Evolutionary conservation across 805 yeast species (phyloP), one percentile per base, ranked within the genome.

Genomic region (Candida dajiaensis): DNA sequence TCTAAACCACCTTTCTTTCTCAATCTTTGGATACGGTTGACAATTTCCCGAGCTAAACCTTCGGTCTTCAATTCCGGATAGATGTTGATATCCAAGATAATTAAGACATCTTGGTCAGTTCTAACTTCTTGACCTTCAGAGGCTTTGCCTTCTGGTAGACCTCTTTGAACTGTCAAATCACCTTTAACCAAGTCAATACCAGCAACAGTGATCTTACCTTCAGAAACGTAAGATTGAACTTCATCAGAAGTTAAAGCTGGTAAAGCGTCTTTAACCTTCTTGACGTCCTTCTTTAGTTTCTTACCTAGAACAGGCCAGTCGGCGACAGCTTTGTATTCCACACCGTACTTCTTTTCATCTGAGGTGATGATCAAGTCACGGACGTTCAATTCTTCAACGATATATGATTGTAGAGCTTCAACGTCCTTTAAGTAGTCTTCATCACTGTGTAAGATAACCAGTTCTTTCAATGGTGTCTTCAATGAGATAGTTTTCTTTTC

Each of bases 251-350:
- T 71, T 43, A 94, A 78, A 10, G 62, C 63, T 53, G 97, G 98
- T 57, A 94, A 77, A 16, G 95, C 98, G 62, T 83, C 95, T 77
- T 92, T 95, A 50, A 94, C 99, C 67, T 80, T 83, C 72, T 86
- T 89, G 51, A 87, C 95, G 59, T 90, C 98, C 65, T 83, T 82
- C 81, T 89, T 92, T 69, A 94, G 79, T 71, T 94, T 94, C 77
- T 92, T 94, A 72, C 99, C 99, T 57, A 94, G 77, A 19, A 89
- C 88, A 48, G 98, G 96, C 99, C 99, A 94, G 73, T 94, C 99
- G 42, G 99, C 99, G 67, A 87, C 95, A 38, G 92, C 97, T 53
- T 78, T 80, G 74, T 90, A 92, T 65, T 84, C 86, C 51, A 94
- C 98, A 59, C 90, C 94, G 64, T 90, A 92, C 63, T 84, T 82